These are phyloP conservation scores for Russula virescens DNA, from an alignment of 768 basidiomycete species.

Conservation along the genomic window DNA sequence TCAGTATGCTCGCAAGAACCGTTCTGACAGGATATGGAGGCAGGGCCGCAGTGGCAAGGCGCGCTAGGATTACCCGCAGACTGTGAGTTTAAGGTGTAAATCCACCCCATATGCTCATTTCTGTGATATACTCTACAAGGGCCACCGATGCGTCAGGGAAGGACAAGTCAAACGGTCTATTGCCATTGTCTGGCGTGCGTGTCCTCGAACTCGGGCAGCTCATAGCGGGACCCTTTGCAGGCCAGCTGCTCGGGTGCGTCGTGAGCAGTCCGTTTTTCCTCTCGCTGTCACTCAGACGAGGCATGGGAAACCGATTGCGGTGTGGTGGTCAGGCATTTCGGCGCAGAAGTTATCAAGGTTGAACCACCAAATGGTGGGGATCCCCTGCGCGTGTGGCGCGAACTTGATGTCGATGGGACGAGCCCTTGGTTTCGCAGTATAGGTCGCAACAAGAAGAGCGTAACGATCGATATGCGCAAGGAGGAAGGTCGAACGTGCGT, in stretches of 20 bases:
- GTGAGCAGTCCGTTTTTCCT: conserved; percentile 22
- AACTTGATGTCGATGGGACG: conserved; percentile 62
- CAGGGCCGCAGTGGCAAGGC: too few species aligned
- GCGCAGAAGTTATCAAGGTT: conserved; percentile 68
- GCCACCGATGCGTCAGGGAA: not conserved
- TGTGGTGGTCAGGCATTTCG: not conserved
- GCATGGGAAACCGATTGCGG: not conserved
- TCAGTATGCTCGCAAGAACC: too few species aligned
- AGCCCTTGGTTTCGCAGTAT: conserved; percentile 53
- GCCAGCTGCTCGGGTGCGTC: too few species aligned
- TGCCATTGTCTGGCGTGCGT: conserved; percentile 46
- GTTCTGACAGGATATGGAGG: too few species aligned
- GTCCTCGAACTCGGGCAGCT: conserved; percentile 66
- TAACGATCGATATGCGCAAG: conserved; percentile 50
- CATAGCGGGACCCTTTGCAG: conserved; percentile 30
- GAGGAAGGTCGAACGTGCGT: conserved; percentile 46
- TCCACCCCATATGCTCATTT: too few species aligned
- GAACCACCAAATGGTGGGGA: conserved; percentile 61
- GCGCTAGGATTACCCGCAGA: not conserved
- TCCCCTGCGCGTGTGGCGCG: conserved; percentile 48
- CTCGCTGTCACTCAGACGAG: not conserved
- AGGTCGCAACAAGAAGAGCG: too few species aligned
- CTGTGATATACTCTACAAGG: not conserved
- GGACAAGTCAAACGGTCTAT: not conserved
- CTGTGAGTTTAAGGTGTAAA: not conserved